A percentile compares a stretch with the other conserved stretches of the same genome.
These are phyloP conservation scores for Colletotrichum viniferum DNA, from an alignment of 2,329 filamentous ascomycete genomes.

Conservation along the genomic window DNA sequence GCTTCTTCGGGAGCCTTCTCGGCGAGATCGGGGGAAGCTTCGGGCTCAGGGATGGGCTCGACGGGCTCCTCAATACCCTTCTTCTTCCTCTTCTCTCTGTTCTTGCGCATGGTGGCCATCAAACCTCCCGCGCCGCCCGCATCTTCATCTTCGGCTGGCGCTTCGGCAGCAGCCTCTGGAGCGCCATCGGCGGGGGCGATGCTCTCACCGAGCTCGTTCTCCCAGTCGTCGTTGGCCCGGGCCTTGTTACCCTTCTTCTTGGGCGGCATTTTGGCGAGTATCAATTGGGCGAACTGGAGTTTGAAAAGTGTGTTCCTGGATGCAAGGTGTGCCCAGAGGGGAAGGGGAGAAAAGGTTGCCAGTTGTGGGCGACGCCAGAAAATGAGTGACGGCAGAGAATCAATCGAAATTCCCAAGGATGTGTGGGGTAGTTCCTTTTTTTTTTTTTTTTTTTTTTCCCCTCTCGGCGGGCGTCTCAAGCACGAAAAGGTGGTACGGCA, in stretches of 20 bases:
- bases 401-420: slow-evolving; percentile 8
- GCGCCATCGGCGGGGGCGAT: slow-evolving; percentile 65
- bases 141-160: slow-evolving; percentile 58
- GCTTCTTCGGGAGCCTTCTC: slow-evolving; percentile 82
- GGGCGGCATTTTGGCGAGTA: slow-evolving; percentile 72
- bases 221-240: slow-evolving; percentile 89
- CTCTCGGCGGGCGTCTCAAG: neutral
- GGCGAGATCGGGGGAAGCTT: slow-evolving; percentile 52
- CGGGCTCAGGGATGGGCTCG: slow-evolving; percentile 49
- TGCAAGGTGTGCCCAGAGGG: neutral
- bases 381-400: slow-evolving; percentile 1
- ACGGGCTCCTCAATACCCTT: slow-evolving; percentile 78
- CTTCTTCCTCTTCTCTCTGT: slow-evolving; percentile 87
- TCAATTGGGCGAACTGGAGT: slow-evolving; percentile 6
- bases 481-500: neutral
- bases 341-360: neutral
- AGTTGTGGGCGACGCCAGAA: slow-evolving; percentile 4
- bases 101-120: slow-evolving; percentile 81
- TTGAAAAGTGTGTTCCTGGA: neutral
- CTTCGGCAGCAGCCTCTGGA: slow-evolving; percentile 53
- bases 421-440: slow-evolving; percentile 6
- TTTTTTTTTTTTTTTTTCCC: neutral
- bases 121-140: slow-evolving; percentile 67
- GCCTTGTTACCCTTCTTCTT: slow-evolving; percentile 93
- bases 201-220: slow-evolving; percentile 85